Conservation (phyloP, 2,329 filamentous ascomycete species). For the Chaetomium globosum region DNA sequence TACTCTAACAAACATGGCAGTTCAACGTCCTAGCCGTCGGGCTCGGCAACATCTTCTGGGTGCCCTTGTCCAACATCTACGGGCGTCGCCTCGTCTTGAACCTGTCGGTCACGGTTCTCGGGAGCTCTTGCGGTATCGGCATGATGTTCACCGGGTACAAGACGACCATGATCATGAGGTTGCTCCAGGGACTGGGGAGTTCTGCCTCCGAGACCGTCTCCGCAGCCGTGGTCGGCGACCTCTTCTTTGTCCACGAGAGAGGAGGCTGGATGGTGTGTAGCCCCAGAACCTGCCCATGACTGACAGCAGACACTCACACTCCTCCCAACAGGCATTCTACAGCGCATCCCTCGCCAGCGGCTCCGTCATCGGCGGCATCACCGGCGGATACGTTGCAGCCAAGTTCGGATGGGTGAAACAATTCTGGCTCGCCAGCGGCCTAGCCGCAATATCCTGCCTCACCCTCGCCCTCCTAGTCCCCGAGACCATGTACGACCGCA, state of each 20-base stretch:
- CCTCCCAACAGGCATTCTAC: constrained; percentile 40
- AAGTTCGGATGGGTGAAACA: constrained; percentile 42
- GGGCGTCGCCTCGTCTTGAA: constrained; percentile 43
- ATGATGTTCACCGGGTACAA: constrained; percentile 30
- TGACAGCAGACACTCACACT: background rate
- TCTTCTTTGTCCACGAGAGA: constrained; percentile 44
- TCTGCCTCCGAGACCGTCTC: constrained; percentile 43
- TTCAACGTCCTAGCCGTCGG: constrained; percentile 43
- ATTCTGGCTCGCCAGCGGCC: constrained; percentile 40
- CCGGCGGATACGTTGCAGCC: constrained; percentile 44
- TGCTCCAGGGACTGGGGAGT: constrained; percentile 43
- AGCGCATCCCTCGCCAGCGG: constrained; percentile 41
- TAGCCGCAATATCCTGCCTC: constrained; percentile 38
- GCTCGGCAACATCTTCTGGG: constrained; percentile 43
- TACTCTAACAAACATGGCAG: constrained; percentile 31
- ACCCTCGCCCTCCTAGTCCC: constrained; percentile 41
- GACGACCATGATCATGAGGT: constrained; percentile 38
- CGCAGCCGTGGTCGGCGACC: constrained; percentile 43
- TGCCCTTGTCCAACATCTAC: constrained; percentile 44
- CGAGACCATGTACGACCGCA: constrained; percentile 42
- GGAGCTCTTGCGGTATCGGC: constrained; percentile 37
- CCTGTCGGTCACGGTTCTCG: constrained; percentile 34
- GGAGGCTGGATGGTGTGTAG: constrained; percentile 41
- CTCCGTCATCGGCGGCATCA: constrained; percentile 42
- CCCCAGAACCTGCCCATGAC: background rate